Evolutionary conservation across 2,329 filamentous ascomycete genomes (phyloP), one percentile per base, ranked within the genome.

Genomic region (Cephalotrichum gorgonifer): DNA sequence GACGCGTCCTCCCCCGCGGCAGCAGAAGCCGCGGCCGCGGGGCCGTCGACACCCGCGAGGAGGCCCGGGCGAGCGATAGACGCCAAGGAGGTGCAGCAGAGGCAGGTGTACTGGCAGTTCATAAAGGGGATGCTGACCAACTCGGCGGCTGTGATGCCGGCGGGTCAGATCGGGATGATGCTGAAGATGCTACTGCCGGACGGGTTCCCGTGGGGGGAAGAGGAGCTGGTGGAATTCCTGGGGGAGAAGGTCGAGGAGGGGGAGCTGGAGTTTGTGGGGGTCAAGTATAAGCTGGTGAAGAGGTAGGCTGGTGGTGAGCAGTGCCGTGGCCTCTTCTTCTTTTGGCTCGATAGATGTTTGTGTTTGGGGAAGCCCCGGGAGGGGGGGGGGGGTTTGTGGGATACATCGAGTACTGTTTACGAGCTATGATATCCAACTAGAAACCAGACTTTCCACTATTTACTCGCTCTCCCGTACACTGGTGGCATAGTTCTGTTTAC

Each of bases 71-170:
- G 39, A 17, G 25, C 26, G 17, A 43, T 42, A 14, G 38, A 56
- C 4, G 74, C 79, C 54, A 84, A 87, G 62, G 79, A 82, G 59
- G 72, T 74, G 56, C 76, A 77, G 56, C 72, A 73, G 51, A 71
- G 74, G 30, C 65, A 68, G 41, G 76, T 95, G 35, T 95, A 96
- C 65, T 88, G 86, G 79, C 85, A 90, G 59, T 97, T 95, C 62
- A 89, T 98, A 51, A 73, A 89, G 50, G 88, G 88, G 47, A 97
- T 98, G 93, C 70, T 98, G 65, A 96, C 88, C 53, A 96, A 96
- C 64, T 85, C 88, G 57, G 85, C 85, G 17, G 80, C 76, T 17
- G 67, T 85, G 26, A 93, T 96, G 86, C 83, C 86, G 46, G 70
- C 90, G 51, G 74, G 74, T 49, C 79, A 89, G 62, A 94, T 98